Conservation (phyloP, 805 yeast genomes). For the Sugiyamaella lignohabitans region DNA sequence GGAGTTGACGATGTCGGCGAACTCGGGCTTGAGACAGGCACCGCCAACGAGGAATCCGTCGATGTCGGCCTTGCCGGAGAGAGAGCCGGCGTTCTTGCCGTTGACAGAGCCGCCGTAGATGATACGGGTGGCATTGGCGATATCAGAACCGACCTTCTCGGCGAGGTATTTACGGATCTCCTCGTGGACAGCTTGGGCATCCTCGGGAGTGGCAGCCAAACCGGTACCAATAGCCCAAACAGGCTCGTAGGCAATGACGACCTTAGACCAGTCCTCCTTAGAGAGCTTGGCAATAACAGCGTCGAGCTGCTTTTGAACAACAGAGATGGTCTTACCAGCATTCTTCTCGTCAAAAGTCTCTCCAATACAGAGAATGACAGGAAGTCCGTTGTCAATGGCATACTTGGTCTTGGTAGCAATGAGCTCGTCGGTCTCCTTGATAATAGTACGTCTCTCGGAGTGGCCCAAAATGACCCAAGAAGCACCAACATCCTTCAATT, state of each 20-base stretch:
- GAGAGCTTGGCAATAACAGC: constrained; percentile 74
- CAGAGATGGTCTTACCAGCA: constrained; percentile 76
- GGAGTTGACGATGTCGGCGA: constrained; percentile 89
- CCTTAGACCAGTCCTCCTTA: constrained; percentile 73
- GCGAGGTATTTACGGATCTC: constrained; percentile 79
- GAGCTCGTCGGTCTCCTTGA: constrained; percentile 84
- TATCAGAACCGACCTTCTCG: constrained; percentile 67
- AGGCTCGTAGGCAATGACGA: constrained; percentile 98
- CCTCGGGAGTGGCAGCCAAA: constrained; percentile 96
- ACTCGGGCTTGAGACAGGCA: constrained; percentile 98
- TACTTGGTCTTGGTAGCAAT: constrained; percentile 91
- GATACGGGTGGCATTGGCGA: constrained; percentile 78
- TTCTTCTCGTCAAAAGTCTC: constrained; percentile 95
- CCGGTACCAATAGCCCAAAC: constrained; percentile 99
- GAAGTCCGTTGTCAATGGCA: constrained; percentile 82
- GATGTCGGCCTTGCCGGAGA: constrained; percentile 87
- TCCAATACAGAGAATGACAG: constrained; percentile 95
- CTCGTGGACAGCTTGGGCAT: constrained; percentile 93
- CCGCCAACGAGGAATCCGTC: constrained; percentile 99
- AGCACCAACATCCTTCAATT: constrained; percentile 86
- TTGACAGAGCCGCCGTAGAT: constrained; percentile 98
- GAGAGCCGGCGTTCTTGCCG: constrained; percentile 84
- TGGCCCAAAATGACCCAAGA: constrained; percentile 96
- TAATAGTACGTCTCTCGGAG: constrained; percentile 95
- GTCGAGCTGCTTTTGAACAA: constrained; percentile 80